Evolutionary conservation across 257 asterid species (phyloP).

Genomic region (Nyctanthes arbortristis): DNA sequence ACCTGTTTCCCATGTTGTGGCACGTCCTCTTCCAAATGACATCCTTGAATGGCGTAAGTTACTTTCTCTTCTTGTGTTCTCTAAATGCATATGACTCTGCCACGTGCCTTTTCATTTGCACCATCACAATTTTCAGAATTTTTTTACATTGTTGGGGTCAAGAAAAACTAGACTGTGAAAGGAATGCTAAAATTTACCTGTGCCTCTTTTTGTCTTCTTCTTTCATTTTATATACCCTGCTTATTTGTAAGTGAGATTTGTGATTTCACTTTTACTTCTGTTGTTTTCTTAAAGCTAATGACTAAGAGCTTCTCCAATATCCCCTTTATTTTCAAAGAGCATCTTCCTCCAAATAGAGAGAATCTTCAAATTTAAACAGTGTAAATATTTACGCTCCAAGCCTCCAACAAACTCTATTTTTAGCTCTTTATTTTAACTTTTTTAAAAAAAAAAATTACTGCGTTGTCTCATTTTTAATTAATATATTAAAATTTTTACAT

Average conservation of each 20-base stretch:
- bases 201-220: slow-evolving; percentile 13
- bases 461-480: too few relatives aligned
- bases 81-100: slow-evolving; percentile 8
- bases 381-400: too few relatives aligned
- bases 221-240: slow-evolving; percentile 6
- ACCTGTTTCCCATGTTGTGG: slow-evolving; percentile 96
- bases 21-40: slow-evolving; percentile 91
- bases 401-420: too few relatives aligned
- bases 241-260: background rate
- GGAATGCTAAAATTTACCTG: slow-evolving; percentile 6
- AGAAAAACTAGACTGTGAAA: background rate
- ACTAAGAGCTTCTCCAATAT: background rate
- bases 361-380: too few relatives aligned
- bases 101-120: slow-evolving; percentile 3
- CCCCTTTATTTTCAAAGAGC: too few relatives aligned
- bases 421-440: too few relatives aligned
- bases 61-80: background rate
- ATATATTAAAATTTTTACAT: too few relatives aligned
- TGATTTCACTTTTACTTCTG: background rate
- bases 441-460: too few relatives aligned
- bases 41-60: slow-evolving; percentile 99
- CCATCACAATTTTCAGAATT: background rate
- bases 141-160: slow-evolving; percentile 10
- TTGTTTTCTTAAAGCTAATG: background rate
- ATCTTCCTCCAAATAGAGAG: too few relatives aligned